Evolutionary conservation across 139 green algal species (phyloP).

Genomic region (Penium margaritaceum): DNA sequence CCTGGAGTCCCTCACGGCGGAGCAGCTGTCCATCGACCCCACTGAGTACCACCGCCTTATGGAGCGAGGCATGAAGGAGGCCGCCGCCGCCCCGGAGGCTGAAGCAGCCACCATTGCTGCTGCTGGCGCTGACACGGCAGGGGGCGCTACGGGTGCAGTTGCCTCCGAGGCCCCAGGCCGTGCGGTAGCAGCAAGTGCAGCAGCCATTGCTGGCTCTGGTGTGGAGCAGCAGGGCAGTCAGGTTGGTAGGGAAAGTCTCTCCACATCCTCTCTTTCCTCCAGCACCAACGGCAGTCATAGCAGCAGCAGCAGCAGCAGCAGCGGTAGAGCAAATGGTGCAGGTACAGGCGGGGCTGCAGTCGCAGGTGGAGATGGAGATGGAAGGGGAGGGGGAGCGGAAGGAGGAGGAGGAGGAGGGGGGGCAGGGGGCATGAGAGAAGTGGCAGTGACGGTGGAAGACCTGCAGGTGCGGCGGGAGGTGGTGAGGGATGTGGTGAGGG

Average conservation of each 20-base stretch:
- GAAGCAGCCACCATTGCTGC: neutral
- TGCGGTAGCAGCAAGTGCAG: neutral
- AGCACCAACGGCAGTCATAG: neutral
- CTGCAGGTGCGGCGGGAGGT: neutral
- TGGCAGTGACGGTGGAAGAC: neutral
- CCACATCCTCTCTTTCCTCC: neutral
- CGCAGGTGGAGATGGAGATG: neutral
- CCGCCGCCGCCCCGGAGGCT: too few species aligned
- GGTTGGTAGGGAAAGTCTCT: too few species aligned
- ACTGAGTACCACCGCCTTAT: slow-evolving; percentile 19
- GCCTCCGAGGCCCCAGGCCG: neutral
- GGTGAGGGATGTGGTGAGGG: slow-evolving; percentile 1
- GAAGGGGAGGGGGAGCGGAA: neutral
- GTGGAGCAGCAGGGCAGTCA: too few species aligned
- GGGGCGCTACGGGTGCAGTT: neutral
- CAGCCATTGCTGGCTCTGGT: neutral
- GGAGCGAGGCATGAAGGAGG: slow-evolving; percentile 5
- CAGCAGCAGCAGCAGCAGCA: neutral
- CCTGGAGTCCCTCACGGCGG: slow-evolving; percentile 37
- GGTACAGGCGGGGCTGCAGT: neutral
- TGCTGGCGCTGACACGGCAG: neutral
- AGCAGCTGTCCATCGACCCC: slow-evolving; percentile 33
- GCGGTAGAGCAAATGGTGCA: neutral
- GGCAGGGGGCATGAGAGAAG: neutral
- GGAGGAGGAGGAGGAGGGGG: neutral